Evolutionary conservation across 345 rosid genomes (phyloP).

Genomic region (Gossypium arboreum): DNA sequence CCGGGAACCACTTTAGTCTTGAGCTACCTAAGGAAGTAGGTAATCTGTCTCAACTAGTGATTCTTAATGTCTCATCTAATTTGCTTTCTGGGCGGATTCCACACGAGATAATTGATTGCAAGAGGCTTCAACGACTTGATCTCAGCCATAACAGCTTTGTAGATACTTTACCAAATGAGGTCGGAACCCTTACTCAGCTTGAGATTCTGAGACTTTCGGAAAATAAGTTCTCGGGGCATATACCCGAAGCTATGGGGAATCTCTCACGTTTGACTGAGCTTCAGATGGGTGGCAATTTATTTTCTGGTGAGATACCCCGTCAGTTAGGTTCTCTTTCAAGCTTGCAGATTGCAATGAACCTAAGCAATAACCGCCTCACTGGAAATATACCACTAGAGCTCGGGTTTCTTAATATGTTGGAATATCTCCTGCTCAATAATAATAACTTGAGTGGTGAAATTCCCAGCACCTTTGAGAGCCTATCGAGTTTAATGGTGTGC

Average conservation of each 20-base stretch:
- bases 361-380: constrained; percentile 66
- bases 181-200: constrained; percentile 70
- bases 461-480: constrained; percentile 55
- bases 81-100: constrained; percentile 63
- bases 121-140: constrained; percentile 89
- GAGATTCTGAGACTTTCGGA: constrained; percentile 88
- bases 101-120: constrained; percentile 60
- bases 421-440: constrained; percentile 65
- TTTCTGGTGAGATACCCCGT: constrained; percentile 71
- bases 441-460: constrained; percentile 75
- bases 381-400: constrained; percentile 77
- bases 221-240: constrained; percentile 63
- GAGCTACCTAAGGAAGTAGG: constrained; percentile 72
- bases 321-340: constrained; percentile 73
- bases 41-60: constrained; percentile 68
- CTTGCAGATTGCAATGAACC: constrained; percentile 90
- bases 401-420: constrained; percentile 64
- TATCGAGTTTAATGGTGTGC: constrained; percentile 78
- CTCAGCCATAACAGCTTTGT: constrained; percentile 62
- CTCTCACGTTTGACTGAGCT: constrained; percentile 73
- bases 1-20: constrained; percentile 60
- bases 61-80: constrained; percentile 77
- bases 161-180: constrained; percentile 59
- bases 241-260: constrained; percentile 69
- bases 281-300: constrained; percentile 88